Conservation (phyloP, 208 protist species). For the Zelonia costaricensis region DNA sequence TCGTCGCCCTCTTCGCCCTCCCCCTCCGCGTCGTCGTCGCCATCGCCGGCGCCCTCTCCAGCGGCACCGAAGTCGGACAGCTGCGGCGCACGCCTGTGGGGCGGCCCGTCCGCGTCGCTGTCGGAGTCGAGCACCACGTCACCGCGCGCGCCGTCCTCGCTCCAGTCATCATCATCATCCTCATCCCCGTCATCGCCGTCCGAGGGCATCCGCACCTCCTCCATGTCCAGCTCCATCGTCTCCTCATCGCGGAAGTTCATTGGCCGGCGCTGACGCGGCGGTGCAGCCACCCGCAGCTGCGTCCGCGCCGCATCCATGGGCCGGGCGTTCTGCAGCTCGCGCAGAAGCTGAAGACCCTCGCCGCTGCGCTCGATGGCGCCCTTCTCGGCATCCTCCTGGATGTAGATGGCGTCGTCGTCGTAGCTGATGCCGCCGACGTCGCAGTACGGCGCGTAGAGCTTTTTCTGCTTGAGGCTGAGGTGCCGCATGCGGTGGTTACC, state of each 20-base stretch:
- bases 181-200: conserved; percentile 57
- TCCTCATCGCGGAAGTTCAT: conserved; percentile 84
- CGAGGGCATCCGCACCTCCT: conserved; percentile 35
- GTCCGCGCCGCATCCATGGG: conserved; percentile 72
- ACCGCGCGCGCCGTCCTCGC: conserved; percentile 15
- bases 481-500: conserved; percentile 88
- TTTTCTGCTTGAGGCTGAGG: conserved; percentile 93
- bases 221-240: conserved; percentile 82
- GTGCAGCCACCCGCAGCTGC: conserved; percentile 53
- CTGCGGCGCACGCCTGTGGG: neutral
- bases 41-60: neutral
- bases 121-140: conserved; percentile 28
- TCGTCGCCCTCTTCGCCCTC: conserved; percentile 47
- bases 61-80: conserved; percentile 27
- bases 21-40: conserved; percentile 27
- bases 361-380: conserved; percentile 79
- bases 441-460: conserved; percentile 98
- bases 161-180: conserved; percentile 37
- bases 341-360: conserved; percentile 79
- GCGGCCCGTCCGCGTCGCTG: conserved; percentile 6
- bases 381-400: conserved; percentile 90
- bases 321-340: conserved; percentile 70
- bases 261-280: conserved; percentile 47
- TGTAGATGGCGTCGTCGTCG: conserved; percentile 98
- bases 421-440: conserved; percentile 98